Evolutionary conservation across 1,284 basidiomycete species (phyloP).

Genomic region (Naganishia cerealis): DNA sequence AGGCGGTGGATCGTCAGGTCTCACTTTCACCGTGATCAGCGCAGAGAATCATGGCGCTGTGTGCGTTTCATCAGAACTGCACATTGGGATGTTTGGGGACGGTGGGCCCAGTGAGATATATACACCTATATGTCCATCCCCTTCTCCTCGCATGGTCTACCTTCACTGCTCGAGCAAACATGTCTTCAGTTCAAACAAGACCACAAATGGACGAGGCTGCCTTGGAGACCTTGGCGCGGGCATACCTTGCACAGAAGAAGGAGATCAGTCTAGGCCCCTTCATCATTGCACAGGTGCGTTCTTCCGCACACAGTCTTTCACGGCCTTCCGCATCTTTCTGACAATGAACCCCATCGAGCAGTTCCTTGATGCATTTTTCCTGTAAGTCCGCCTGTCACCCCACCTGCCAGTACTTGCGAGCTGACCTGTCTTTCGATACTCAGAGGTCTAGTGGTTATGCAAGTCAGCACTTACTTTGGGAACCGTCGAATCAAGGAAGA

Average conservation of each 20-base stretch:
- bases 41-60: background rate
- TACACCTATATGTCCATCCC: background rate
- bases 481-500: background rate
- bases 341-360: background rate
- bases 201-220: background rate
- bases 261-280: constrained; percentile 22
- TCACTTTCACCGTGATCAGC: background rate
- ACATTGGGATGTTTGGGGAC: background rate
- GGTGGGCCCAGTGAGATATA: background rate
- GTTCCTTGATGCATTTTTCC: constrained; percentile 27
- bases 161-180: background rate
- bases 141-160: background rate
- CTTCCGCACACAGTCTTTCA: background rate
- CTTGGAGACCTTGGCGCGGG: background rate
- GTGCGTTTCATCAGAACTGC: background rate
- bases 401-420: background rate
- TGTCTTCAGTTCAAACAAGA: background rate
- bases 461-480: constrained; percentile 7
- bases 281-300: constrained; percentile 14
- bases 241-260: constrained; percentile 17
- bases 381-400: background rate
- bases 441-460: constrained; percentile 15
- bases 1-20: constrained; percentile 2
- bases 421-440: background rate
- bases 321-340: background rate